Evolutionary conservation across 2,329 filamentous ascomycete species (phyloP).

Genomic region (Pleurostoma richardsiae): DNA sequence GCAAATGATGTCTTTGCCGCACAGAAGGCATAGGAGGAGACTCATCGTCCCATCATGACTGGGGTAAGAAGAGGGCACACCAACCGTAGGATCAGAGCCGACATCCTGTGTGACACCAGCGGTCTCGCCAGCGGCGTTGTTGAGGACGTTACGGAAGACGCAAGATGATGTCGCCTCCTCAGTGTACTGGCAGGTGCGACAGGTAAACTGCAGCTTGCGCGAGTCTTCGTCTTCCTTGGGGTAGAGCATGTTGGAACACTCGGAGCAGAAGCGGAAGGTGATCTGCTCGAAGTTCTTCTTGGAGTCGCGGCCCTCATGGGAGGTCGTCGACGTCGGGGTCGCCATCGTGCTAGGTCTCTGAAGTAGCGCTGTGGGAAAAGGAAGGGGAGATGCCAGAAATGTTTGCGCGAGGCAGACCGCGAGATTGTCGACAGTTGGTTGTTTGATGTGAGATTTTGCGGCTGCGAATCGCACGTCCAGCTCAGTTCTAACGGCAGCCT

Average conservation of each 20-base stretch:
- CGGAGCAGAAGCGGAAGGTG: slow-evolving; percentile 95
- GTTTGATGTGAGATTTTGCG: too few relatives aligned
- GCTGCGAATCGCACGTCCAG: too few relatives aligned
- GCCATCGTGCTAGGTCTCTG: slow-evolving; percentile 37
- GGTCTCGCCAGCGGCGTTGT: slow-evolving; percentile 87
- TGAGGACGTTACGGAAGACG: slow-evolving; percentile 92
- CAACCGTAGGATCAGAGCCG: slow-evolving; percentile 95
- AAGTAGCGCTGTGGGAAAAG: too few relatives aligned
- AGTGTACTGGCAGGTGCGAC: slow-evolving; percentile 89
- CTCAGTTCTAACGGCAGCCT: too few relatives aligned
- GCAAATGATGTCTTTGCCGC: slow-evolving; percentile 39
- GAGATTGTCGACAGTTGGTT: too few relatives aligned
- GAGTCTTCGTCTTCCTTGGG: slow-evolving; percentile 87
- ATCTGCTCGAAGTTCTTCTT: slow-evolving; percentile 69
- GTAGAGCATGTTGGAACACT: slow-evolving; percentile 98
- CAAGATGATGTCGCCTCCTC: slow-evolving; percentile 83
- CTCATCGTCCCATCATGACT: background rate
- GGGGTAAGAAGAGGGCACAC: slow-evolving; percentile 39
- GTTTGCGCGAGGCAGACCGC: too few relatives aligned
- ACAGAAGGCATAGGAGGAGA: slow-evolving; percentile 37
- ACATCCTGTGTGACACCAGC: slow-evolving; percentile 97
- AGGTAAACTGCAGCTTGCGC: slow-evolving; percentile 87
- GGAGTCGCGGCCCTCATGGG: slow-evolving; percentile 31
- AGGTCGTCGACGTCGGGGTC: slow-evolving; percentile 47
- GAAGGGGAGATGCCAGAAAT: too few relatives aligned